Evolutionary conservation across 306 rosid species (phyloP), one percentile per base, ranked within the genome.

Genomic region (Rubus parviflorus): DNA sequence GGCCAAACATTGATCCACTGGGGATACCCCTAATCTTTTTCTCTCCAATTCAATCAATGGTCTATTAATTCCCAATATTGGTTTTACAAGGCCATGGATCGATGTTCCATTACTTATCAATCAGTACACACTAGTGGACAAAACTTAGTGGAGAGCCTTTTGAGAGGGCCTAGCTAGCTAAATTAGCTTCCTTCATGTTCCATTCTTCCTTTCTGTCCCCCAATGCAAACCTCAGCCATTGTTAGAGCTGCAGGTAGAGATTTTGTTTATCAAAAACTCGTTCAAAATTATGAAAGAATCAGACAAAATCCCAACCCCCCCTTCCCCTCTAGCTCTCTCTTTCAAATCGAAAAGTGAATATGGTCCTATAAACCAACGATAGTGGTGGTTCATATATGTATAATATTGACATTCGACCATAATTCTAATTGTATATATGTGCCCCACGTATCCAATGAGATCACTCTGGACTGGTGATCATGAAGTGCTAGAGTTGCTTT

Each of bases 401-500:
- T 20, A 23, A 0, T 8, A 53, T 17, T 19, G 63, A 20, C 30
- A 57, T 60, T 60, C n/a, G n/a, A n/a, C n/a, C 40, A 25, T 12
- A 20, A 54, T 69, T 48, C 5, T 22, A 15, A 22, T n/a, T 66
- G 15, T 42, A 66, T 19, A 42, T 8, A 42, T 42, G 46, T 35
- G 41, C 5, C 67, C 67, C 54, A 22, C 54, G 46, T 46, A 56
- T 57, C 78, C 64, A 42, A 20, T 7, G 4, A 57, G 46, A 45
- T 64, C 74, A 57, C 70, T 64, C 25, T 37, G 69, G 73, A 14
- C 53, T 8, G 67, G 25, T 51, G 35, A 30, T 30, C 35, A 1
- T 30, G 61, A 75, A 42, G 78, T 72, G 79, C 71, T 52, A 25
- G 23, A 43, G 46, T 17, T 73, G 46, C 74, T 76, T 76, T 68